A percentile compares a stretch with the other conserved stretches of the same genome.
Evolutionary conservation across 2,329 filamentous ascomycete genomes (phyloP).

Genomic region (Colletotrichum camelliae): DNA sequence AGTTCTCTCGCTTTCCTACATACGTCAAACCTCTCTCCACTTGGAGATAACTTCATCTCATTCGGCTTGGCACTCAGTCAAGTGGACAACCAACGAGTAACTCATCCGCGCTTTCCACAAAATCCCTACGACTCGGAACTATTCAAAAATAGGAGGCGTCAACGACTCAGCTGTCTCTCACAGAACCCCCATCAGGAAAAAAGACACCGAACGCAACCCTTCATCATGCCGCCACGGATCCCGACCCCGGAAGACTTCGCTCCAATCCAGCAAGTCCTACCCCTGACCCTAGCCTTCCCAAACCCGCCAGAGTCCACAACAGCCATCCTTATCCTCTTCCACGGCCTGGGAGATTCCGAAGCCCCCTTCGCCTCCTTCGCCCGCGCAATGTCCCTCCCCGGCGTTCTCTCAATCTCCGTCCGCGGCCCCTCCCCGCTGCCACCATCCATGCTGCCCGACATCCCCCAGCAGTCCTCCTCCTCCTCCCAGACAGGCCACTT

Average conservation of each 20-base stretch:
- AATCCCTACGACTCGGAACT: not conserved
- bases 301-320: conserved; percentile 66
- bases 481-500: conserved; percentile 37
- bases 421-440: conserved; percentile 75
- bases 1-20: not conserved
- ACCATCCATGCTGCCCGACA: conserved; percentile 64
- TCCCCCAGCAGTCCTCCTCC: conserved; percentile 11
- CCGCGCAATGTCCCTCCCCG: conserved; percentile 72
- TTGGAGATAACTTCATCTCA: conserved; percentile 14
- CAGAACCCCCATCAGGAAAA: not conserved
- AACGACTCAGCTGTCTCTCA: not conserved
- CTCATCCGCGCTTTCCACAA: not conserved
- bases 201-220: not conserved
- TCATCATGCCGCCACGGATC: conserved; percentile 53
- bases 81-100: not conserved
- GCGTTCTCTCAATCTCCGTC: conserved; percentile 77
- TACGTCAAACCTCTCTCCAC: not conserved
- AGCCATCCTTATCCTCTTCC: conserved; percentile 81
- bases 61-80: not conserved
- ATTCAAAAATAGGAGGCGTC: not conserved
- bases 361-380: conserved; percentile 73
- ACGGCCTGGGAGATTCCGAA: conserved; percentile 82
- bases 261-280: conserved; percentile 44
- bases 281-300: conserved; percentile 53
- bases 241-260: conserved; percentile 57